These are phyloP conservation scores for Fusarium avenaceum DNA, from an alignment of 2,329 filamentous ascomycete genomes.

Conservation along the genomic window DNA sequence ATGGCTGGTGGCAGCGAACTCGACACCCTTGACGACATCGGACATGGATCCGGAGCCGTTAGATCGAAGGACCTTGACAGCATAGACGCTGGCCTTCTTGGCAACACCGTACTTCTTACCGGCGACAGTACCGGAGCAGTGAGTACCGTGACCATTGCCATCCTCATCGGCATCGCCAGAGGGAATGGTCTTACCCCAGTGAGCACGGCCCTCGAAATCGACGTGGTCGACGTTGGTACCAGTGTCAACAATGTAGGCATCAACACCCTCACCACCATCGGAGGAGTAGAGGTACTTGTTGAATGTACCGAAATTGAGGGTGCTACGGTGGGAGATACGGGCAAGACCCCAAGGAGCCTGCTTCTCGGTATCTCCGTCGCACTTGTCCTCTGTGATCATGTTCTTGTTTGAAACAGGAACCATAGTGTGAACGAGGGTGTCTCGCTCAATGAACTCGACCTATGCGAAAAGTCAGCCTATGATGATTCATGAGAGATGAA, in stretches of 20 bases:
- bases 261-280: slow-evolving; percentile 95
- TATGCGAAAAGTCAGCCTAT: slow-evolving; percentile 56
- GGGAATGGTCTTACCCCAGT: slow-evolving; percentile 98
- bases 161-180: slow-evolving; percentile 85
- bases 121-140: slow-evolving; percentile 98
- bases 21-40: slow-evolving; percentile 97
- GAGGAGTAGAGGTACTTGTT: slow-evolving; percentile 97
- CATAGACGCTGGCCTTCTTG: slow-evolving; percentile 97
- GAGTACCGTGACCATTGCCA: slow-evolving; percentile 98
- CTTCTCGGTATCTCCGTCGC: slow-evolving; percentile 79
- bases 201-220: slow-evolving; percentile 95
- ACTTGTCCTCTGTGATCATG: slow-evolving; percentile 56
- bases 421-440: slow-evolving; percentile 91
- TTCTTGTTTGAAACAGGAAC: slow-evolving; percentile 60
- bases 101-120: slow-evolving; percentile 99
- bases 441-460: slow-evolving; percentile 97
- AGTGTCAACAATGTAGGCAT: slow-evolving; percentile 98
- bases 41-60: slow-evolving; percentile 99
- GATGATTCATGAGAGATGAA: slow-evolving; percentile 20
- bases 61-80: slow-evolving; percentile 97
- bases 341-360: slow-evolving; percentile 98
- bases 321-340: slow-evolving; percentile 94
- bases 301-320: slow-evolving; percentile 89
- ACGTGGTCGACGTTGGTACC: slow-evolving; percentile 95
- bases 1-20: slow-evolving; percentile 90